Evolutionary conservation across 2,329 filamentous ascomycete genomes (phyloP), one percentile per base, ranked within the genome.

Genomic region (Nigrospora sphaerica): DNA sequence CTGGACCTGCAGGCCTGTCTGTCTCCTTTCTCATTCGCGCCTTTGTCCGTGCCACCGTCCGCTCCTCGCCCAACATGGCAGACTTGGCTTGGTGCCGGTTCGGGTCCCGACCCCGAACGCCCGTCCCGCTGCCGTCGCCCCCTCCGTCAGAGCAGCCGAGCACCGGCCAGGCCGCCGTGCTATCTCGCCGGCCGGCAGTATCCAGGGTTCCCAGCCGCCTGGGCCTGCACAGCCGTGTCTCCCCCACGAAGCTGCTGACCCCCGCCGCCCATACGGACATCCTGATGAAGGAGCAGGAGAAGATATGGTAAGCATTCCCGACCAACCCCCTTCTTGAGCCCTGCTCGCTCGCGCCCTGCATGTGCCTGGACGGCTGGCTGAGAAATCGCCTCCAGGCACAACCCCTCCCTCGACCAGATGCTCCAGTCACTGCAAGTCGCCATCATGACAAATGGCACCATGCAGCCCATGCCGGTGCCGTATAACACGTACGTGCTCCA

Each of bases 361-460:
- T 28, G 23, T 6, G 23, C 23, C 10, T 28, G 23, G 7, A 28
- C 7, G 23, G 23, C 23, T 5, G 23, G 23, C 23, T 28, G 23
- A 28, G 23, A 9, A 28, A 28, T 2, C 23, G 7, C 4, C 19
- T n/a, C 14, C 13, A 44, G 42, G 42, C 62, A 70, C 42, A 68
- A 64, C n/a, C 71, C 71, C 7, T 69, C 63, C 9, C 44, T 73
- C 33, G 57, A 68, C 36, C 68, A 71, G 52, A 67, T 75, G 58
- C 62, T 68, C 14, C 72, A 74, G 48, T 54, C 65, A 1, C 56
- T 76, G n/a, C 66, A 68, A 38, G 63, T 65, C 6, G 57, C 52
- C 10, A 60, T 74, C 53, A 71, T 74, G 65, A 62, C 61, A 18
- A 63, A 57, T 39, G 54, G 60, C 10, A 50, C 59, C 17, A 46